These are phyloP conservation scores for Notholithocarpus densiflorus DNA, from an alignment of 306 rosid genomes.

Conservation along the genomic window DNA sequence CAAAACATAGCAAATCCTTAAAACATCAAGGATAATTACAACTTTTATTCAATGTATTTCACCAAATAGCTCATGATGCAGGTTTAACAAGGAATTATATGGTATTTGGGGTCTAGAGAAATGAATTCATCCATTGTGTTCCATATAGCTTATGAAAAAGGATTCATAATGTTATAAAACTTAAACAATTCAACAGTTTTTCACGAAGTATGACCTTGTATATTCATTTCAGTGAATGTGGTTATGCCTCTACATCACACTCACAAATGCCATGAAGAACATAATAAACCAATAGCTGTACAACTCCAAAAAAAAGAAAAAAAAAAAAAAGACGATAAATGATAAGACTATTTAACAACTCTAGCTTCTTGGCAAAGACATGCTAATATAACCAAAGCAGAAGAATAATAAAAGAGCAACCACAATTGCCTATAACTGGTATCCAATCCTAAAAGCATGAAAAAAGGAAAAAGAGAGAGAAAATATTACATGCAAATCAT, in stretches of 20 bases:
- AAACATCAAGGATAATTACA: not conserved
- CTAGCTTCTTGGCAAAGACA: not conserved
- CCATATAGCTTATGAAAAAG: not conserved
- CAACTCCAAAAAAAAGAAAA: not conserved
- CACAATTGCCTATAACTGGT: not conserved
- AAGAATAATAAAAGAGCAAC: not conserved
- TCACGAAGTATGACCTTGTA: not conserved
- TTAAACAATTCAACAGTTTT: not conserved
- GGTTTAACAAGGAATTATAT: not conserved
- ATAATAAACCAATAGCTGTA: not conserved
- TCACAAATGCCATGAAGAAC: not conserved
- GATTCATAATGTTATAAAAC: not conserved
- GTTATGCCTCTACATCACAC: not conserved
- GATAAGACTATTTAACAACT: not conserved
- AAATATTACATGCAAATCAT: constrained; percentile 69
- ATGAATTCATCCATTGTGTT: not conserved
- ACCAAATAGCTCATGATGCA: no score
- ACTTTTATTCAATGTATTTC: not conserved
- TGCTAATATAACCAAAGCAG: not conserved
- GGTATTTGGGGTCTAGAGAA: not conserved
- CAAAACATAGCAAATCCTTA: not conserved
- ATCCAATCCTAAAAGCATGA: not conserved
- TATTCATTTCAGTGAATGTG: not conserved
- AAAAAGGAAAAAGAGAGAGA: not conserved
- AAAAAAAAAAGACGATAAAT: no score